Conservation (phyloP, 2,329 filamentous ascomycete species). For the Coniochaeta ligniaria region DNA sequence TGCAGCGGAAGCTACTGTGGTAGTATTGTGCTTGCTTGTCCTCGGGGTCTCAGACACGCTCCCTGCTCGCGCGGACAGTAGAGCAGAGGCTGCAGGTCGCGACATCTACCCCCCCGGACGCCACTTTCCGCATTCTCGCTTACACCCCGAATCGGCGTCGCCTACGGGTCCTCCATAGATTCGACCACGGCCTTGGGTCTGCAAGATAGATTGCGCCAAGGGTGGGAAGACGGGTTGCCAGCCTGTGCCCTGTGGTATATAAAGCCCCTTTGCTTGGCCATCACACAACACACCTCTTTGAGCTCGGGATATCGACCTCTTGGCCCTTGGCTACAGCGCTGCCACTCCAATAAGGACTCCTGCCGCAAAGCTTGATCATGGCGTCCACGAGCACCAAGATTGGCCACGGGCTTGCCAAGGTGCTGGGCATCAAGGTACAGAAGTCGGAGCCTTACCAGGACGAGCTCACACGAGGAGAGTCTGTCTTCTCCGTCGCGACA, state of each 20-base stretch:
- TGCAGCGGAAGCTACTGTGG: neutral
- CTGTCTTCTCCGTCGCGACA: constrained; percentile 65
- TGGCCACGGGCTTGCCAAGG: constrained; percentile 69
- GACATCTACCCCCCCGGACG: neutral
- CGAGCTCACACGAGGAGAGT: constrained; percentile 69
- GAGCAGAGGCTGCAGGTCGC: neutral
- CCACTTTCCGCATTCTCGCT: neutral
- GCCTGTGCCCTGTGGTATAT: neutral
- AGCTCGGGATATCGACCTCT: neutral
- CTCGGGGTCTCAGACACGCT: neutral
- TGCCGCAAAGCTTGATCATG: constrained; percentile 20
- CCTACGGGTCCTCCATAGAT: neutral
- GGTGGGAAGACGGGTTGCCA: neutral
- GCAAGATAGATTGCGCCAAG: neutral
- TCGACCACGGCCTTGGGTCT: constrained; percentile 1
- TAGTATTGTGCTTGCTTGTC: neutral
- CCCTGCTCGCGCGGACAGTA: neutral
- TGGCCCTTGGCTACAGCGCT: neutral
- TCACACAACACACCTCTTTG: neutral
- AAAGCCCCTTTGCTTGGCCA: constrained; percentile 1
- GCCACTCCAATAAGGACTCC: neutral
- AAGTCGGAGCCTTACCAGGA: constrained; percentile 53
- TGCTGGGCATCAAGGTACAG: constrained; percentile 74
- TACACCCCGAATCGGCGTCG: neutral
- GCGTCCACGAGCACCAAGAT: constrained; percentile 42